Base-by-base conservation (phyloP, 2,329 filamentous ascomycete species). In the Sphaerulina musiva region DNA sequence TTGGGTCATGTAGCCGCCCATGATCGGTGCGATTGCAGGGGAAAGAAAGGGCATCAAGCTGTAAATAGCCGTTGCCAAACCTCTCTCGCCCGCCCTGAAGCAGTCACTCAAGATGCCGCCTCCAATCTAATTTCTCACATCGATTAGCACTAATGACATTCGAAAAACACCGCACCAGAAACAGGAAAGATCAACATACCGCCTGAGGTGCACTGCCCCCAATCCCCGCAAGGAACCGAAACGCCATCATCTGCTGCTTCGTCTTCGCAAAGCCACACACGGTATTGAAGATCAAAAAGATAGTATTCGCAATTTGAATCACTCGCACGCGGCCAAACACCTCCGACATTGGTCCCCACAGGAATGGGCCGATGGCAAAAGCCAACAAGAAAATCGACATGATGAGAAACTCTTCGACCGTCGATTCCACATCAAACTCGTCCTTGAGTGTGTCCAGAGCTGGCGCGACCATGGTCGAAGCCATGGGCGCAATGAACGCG, bases 1-100 rank as follows among this genome's bases (percentile, higher is more conserved):
- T 60, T 83, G 72, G 0, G 81, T 76, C 34, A 87, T 80, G 63
- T 82, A 86, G 0, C 80, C 83, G 4, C 82, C 83, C 0, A 77
- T 76, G 2, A 86, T 79, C 0, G 84, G 84, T 0, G 82, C 84
- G 2, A 67, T 47, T 7, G 65, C 64, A 10, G 65, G 65, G 1
- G 64, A 64, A 0, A 68, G 55, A 10, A 68, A 58, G 2, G 67
- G 66, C 40, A 64, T 64, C 4, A 69, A 49, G 14, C 50, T 59
- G 59, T 68, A 69, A 29, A 68, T 62, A 4, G 59, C 57, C n/a
- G 66, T 62, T 1, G 66, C 66, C 17, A 59, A 59, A 17, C 65
- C 67, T 49, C 65, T 54, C 48, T 69, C 62, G 14, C 66, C 64
- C 8, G 66, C 54, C 26, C 52, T 57, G 55, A 63, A 68, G 57